Evolutionary conservation across 139 green algal genomes (phyloP).

Genomic region (Parachlorella kessleri): DNA sequence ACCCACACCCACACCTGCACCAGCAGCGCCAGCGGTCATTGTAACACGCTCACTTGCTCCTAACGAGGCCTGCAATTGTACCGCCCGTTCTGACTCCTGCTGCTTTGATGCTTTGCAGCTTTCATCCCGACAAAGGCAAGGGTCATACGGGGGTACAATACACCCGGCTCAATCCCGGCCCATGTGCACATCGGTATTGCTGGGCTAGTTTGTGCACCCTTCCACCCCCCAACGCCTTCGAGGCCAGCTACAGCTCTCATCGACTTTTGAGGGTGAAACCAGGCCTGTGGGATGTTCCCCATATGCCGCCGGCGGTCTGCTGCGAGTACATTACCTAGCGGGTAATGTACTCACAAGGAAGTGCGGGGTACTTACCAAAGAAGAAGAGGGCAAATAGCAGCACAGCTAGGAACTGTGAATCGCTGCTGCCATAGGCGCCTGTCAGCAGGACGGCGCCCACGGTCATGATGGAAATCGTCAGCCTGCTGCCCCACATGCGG

Average conservation of each 20-base stretch:
- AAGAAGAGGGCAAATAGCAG: slow-evolving; percentile 55
- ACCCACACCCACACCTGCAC: slow-evolving; percentile 42
- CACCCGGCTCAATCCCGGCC: neutral
- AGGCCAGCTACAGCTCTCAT: too few relatives aligned
- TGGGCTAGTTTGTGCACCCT: neutral
- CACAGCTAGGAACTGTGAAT: slow-evolving; percentile 50
- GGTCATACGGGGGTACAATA: neutral
- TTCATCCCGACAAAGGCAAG: neutral
- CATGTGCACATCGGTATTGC: neutral
- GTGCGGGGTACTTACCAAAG: slow-evolving; percentile 41
- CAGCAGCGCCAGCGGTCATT: neutral
- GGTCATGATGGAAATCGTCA: slow-evolving; percentile 65
- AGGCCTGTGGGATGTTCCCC: neutral
- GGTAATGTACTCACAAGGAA: too few relatives aligned
- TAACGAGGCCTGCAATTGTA: neutral
- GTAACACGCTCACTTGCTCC: neutral
- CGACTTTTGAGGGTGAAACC: too few relatives aligned
- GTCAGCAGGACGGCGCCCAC: slow-evolving; percentile 63
- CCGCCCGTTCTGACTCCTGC: neutral
- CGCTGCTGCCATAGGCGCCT: slow-evolving; percentile 25
- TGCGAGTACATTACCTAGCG: neutral
- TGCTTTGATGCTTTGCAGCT: neutral
- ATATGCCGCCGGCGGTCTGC: too few relatives aligned
- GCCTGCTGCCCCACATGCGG: slow-evolving; percentile 62
- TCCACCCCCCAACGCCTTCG: too few relatives aligned